Conservation (phyloP, 2,329 filamentous ascomycete genomes). For the Apiospora phragmitis region DNA sequence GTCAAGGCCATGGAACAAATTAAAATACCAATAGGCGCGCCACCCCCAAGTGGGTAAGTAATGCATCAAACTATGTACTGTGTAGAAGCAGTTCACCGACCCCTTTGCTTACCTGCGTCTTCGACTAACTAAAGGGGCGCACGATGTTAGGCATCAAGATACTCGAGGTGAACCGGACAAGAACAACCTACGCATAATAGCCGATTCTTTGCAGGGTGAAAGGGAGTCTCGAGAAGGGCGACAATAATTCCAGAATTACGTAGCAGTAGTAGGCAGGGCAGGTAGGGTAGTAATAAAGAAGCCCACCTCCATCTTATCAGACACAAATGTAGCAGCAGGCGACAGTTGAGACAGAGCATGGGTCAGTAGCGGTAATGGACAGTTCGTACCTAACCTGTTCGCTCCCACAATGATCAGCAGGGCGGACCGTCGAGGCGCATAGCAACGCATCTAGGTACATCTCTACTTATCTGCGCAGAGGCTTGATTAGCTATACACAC, state of each 20-base stretch:
- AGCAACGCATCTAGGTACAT: not conserved
- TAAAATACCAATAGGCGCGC: not conserved
- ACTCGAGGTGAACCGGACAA: not conserved
- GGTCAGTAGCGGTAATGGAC: not conserved
- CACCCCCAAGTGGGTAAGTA: not conserved
- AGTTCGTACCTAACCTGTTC: not conserved
- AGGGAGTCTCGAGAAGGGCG: not conserved
- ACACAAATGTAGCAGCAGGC: not conserved
- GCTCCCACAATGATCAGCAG: not conserved
- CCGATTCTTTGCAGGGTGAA: not conserved
- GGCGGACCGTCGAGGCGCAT: slow-evolving; percentile 7
- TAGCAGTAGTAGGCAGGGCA: too few species aligned
- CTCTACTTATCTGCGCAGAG: not conserved
- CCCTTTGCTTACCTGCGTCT: not conserved
- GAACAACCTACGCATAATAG: not conserved
- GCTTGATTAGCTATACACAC: not conserved
- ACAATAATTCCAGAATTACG: not conserved
- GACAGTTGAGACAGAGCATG: not conserved
- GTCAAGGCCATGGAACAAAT: not conserved
- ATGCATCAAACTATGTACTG: not conserved
- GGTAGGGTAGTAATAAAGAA: not conserved
- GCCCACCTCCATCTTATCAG: not conserved
- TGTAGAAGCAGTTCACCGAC: not conserved
- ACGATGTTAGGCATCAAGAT: not conserved
- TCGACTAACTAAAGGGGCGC: not conserved